Conservation (phyloP, 1,139 yeast genomes). For the Debaryomyces robertsiae region DNA sequence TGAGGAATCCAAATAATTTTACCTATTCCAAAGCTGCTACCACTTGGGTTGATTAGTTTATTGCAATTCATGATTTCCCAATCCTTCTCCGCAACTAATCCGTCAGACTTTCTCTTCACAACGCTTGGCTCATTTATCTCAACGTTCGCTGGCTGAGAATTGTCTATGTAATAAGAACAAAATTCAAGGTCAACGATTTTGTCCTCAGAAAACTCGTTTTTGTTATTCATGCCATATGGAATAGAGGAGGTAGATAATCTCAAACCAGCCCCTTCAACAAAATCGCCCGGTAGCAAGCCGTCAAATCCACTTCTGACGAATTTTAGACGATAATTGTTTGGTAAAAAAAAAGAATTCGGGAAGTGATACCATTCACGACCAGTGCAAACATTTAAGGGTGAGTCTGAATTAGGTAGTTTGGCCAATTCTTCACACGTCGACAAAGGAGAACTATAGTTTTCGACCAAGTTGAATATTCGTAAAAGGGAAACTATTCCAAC, state of each 20-base stretch:
- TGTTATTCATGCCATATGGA: constrained; percentile 74
- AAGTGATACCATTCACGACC: constrained; percentile 96
- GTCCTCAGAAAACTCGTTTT: constrained; percentile 59
- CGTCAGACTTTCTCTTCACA: constrained; percentile 17
- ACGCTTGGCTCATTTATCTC: constrained; percentile 33
- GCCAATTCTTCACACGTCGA: constrained; percentile 17
- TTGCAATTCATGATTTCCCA: constrained; percentile 51
- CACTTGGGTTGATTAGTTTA: constrained; percentile 51
- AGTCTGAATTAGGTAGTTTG: constrained; percentile 13
- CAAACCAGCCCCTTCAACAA: constrained; percentile 44
- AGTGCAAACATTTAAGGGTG: constrained; percentile 62
- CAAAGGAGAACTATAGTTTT: constrained; percentile 66
- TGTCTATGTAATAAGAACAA: constrained; percentile 67
- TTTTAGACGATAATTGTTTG: constrained; percentile 56
- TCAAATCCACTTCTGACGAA: constrained; percentile 79
- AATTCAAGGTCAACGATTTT: constrained; percentile 45
- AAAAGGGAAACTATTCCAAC: constrained; percentile 39
- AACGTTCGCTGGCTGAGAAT: constrained; percentile 28
- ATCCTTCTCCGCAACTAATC: constrained; percentile 17
- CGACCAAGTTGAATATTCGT: constrained; percentile 44
- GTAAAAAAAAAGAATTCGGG: constrained; percentile 84
- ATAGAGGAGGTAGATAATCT: constrained; percentile 37
- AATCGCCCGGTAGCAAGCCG: constrained; percentile 89
- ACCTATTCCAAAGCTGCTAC: constrained; percentile 44
- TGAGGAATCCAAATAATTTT: constrained; percentile 50